Evolutionary conservation across 805 yeast genomes (phyloP).

Genomic region (Yamadazyma endophytica): DNA sequence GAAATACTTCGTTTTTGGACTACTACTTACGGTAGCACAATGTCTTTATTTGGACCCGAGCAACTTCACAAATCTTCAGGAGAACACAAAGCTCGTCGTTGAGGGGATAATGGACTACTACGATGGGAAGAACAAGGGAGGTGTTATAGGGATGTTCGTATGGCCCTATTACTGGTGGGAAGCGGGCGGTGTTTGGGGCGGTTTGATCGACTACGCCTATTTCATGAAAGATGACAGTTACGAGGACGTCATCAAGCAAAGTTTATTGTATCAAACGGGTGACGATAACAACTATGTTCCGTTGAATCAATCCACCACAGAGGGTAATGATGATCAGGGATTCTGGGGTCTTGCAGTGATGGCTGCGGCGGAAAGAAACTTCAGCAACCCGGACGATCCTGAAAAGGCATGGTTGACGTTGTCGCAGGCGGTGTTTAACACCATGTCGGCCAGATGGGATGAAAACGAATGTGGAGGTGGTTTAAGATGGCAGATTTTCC

Average conservation of each 20-base stretch:
- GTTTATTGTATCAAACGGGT: conserved; percentile 65
- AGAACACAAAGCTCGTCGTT: conserved; percentile 58
- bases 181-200: conserved; percentile 95
- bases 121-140: conserved; percentile 62
- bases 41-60: conserved; percentile 10
- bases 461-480: conserved; percentile 35
- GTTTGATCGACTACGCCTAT: conserved; percentile 72
- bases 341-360: conserved; percentile 95
- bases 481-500: conserved; percentile 46
- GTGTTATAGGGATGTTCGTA: conserved; percentile 81
- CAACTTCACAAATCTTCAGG: conserved; percentile 42
- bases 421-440: conserved; percentile 40
- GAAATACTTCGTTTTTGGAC: too few relatives aligned
- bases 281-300: conserved; percentile 78
- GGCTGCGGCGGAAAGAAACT: conserved; percentile 88
- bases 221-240: conserved; percentile 69
- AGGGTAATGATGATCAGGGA: conserved; percentile 97
- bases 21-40: too few relatives aligned
- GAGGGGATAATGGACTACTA: conserved; percentile 81
- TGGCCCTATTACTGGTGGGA: conserved; percentile 98
- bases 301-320: conserved; percentile 80
- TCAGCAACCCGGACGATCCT: conserved; percentile 48
- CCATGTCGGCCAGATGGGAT: conserved; percentile 46
- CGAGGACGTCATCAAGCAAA: conserved; percentile 51
- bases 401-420: conserved; percentile 36